phyloP scores from a whole-genome alignment of 2,329 filamentous ascomycete genomes.

The Trichophyton benhamiae region DNA sequence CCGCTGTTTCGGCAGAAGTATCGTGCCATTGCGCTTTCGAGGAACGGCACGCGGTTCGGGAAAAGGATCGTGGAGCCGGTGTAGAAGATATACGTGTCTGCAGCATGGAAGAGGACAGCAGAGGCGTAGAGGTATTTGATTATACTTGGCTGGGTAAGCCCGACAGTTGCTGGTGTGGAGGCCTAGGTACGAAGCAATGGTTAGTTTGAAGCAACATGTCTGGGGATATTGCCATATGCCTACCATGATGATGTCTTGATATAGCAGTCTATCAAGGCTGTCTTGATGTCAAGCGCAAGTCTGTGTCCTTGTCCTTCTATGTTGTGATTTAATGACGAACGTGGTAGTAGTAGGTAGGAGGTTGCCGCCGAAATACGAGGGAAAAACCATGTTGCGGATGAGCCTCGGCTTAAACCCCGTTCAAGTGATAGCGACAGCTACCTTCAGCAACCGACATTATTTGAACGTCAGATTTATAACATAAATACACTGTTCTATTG shows the following conservation, averaged over 20 bases:
- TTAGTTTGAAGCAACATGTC: not conserved
- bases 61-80: constrained; percentile 12
- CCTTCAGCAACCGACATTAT: not conserved
- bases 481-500: not conserved
- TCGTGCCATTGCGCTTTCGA: constrained; percentile 9
- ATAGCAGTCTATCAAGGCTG: not conserved
- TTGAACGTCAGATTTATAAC: not conserved
- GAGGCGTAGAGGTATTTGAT: constrained; percentile 12
- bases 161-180: not conserved
- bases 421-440: not conserved
- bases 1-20: constrained; percentile 10
- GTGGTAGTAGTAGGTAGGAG: not conserved
- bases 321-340: not conserved
- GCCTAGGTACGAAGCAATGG: not conserved
- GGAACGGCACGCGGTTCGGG: constrained; percentile 9
- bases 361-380: not conserved
- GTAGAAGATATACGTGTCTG: constrained; percentile 11
- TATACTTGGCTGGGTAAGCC: constrained; percentile 8
- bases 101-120: constrained; percentile 7
- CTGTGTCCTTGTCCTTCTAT: not conserved
- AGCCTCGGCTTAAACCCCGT: not conserved
- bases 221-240: too few species aligned
- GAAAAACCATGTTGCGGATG: not conserved
- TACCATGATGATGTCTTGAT: not conserved
- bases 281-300: not conserved